A percentile compares a stretch with the other conserved stretches of the same genome.
phyloP scores from a whole-genome alignment of 2,329 filamentous ascomycete species.

The Rosellinia necatrix region DNA sequence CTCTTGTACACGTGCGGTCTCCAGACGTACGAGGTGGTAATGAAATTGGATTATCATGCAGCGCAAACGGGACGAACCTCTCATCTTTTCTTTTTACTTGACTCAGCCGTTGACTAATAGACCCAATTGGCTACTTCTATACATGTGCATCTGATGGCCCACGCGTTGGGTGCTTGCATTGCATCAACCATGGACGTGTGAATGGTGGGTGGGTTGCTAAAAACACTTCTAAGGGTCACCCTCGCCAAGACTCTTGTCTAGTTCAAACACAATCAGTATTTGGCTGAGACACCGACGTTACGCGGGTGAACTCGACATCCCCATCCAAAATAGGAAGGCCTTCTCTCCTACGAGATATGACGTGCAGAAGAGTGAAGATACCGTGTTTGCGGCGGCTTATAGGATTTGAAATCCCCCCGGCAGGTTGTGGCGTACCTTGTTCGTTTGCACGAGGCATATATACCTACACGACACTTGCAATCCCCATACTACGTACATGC shows the following conservation, averaged over 20 bases:
- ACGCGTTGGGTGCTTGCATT: too few species aligned
- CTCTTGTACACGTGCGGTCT: too few species aligned
- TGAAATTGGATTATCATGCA: too few species aligned
- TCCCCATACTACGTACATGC: slow-evolving; percentile 23
- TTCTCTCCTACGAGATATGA: slow-evolving; percentile 36
- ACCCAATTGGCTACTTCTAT: too few species aligned
- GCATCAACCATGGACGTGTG: too few species aligned
- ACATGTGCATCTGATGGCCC: too few species aligned
- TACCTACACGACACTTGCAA: slow-evolving; percentile 20
- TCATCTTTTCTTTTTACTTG: too few species aligned
- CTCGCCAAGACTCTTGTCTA: slow-evolving; percentile 10
- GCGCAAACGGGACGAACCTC: too few species aligned
- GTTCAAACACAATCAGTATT: slow-evolving; percentile 1
- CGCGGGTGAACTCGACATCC: slow-evolving; percentile 8
- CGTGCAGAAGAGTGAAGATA: slow-evolving; percentile 35
- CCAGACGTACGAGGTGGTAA: too few species aligned
- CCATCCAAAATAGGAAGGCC: slow-evolving; percentile 35
- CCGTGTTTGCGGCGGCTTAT: slow-evolving; percentile 9
- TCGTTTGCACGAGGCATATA: slow-evolving; percentile 13
- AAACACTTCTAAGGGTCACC: neutral
- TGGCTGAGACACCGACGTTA: slow-evolving; percentile 12
- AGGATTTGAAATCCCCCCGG: slow-evolving; percentile 32
- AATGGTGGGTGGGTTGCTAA: neutral
- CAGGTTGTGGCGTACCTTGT: neutral
- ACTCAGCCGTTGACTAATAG: neutral